Evolutionary conservation across 148 eudicot genomes (phyloP).

Genomic region (Chenopodium suecicum): DNA sequence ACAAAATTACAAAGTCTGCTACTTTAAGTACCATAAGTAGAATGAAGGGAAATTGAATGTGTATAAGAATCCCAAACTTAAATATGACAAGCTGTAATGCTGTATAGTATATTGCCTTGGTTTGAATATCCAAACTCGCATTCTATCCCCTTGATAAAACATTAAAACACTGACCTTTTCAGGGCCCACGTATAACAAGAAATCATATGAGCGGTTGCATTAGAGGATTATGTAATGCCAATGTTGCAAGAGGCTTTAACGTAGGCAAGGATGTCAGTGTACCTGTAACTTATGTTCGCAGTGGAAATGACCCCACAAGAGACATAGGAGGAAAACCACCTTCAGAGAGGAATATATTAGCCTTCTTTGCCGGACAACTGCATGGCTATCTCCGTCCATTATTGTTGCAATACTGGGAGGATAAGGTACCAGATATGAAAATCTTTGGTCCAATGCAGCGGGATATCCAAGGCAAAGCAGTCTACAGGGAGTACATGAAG

Average conservation of each 20-base stretch:
- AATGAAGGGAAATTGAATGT: neutral
- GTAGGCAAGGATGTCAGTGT: constrained; percentile 69
- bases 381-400: constrained; percentile 77
- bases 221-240: constrained; percentile 74
- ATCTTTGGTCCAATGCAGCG: constrained; percentile 68
- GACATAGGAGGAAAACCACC: constrained; percentile 69
- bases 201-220: constrained; percentile 48
- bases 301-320: constrained; percentile 49
- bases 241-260: constrained; percentile 60
- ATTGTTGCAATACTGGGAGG: constrained; percentile 62
- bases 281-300: constrained; percentile 65
- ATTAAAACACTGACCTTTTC: constrained; percentile 2
- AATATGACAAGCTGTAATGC: neutral
- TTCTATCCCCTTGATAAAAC: constrained; percentile 1
- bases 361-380: constrained; percentile 75
- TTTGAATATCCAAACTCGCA: neutral
- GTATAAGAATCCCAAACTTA: neutral
- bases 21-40: neutral
- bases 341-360: constrained; percentile 50
- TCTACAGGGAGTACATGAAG: constrained; percentile 68
- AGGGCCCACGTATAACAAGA: constrained; percentile 60
- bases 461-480: constrained; percentile 53
- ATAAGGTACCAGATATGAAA: constrained; percentile 66
- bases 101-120: neutral
- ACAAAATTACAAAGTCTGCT: neutral